These are phyloP conservation scores for Exophiala mesophila DNA, from an alignment of 2,329 filamentous ascomycete genomes.

Conservation along the genomic window DNA sequence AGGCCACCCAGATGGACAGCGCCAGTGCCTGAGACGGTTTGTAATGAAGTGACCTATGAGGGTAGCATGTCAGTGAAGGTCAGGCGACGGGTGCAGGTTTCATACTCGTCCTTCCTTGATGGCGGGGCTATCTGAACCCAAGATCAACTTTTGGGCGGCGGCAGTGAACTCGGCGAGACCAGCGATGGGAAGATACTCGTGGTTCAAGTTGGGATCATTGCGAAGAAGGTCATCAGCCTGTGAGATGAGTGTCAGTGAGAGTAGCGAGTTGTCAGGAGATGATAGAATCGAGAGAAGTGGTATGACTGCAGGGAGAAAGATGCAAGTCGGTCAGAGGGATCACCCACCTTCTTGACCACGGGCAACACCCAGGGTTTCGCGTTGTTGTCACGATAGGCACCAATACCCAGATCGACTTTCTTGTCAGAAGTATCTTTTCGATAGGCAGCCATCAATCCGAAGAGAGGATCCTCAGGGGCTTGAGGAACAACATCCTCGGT, in stretches of 20 bases:
- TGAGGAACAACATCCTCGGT: conserved; percentile 72
- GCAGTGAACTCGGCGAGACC: conserved; percentile 79
- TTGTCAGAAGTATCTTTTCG: conserved; percentile 67
- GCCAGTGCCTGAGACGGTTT: conserved; percentile 96
- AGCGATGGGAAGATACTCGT: conserved; percentile 97
- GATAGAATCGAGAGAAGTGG: too few species aligned
- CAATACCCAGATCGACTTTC: conserved; percentile 93
- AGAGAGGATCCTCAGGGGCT: conserved; percentile 91
- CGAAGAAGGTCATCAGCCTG: conserved; percentile 88
- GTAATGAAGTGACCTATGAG: conserved; percentile 62
- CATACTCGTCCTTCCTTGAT: conserved; percentile 73
- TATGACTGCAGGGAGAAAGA: not conserved
- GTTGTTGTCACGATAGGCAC: conserved; percentile 90
- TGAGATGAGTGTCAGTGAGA: not conserved
- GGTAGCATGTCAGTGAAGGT: not conserved
- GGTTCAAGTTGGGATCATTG: conserved; percentile 85
- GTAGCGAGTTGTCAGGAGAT: not conserved
- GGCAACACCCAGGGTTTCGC: conserved; percentile 97
- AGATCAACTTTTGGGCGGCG: conserved; percentile 84
- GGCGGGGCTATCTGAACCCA: conserved; percentile 74
- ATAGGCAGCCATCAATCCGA: conserved; percentile 86
- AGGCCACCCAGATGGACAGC: conserved; percentile 89
- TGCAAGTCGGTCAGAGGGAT: not conserved
- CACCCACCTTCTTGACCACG: conserved; percentile 81
- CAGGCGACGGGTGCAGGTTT: conserved; percentile 2